Evolutionary conservation across 73 alveolate genomes (phyloP).

Genomic region (Stentor roeselii): DNA sequence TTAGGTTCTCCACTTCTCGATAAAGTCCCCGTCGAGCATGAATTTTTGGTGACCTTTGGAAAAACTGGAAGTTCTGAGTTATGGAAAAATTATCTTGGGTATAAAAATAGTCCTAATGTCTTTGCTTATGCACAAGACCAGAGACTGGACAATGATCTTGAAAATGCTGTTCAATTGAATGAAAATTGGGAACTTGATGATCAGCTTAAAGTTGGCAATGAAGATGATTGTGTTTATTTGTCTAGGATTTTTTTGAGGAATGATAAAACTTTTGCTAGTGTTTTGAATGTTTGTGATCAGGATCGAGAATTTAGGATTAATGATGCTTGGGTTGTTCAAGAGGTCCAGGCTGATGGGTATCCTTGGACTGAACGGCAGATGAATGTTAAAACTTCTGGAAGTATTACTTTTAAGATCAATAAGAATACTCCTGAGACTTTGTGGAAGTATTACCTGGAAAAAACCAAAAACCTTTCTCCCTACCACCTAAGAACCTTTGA

Average conservation of each 20-base stretch:
- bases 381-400: no score
- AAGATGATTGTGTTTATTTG: conserved; percentile 2
- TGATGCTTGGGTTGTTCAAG: no score
- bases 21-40: not conserved
- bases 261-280: not conserved
- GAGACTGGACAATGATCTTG: not conserved
- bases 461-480: no score
- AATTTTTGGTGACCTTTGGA: not conserved
- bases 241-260: not conserved
- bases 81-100: not conserved
- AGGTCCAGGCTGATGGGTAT: no score
- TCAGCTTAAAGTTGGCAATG: not conserved
- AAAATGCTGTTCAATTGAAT: not conserved
- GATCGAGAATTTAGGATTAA: no score
- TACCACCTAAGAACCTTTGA: no score
- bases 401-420: no score
- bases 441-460: no score
- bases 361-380: no score
- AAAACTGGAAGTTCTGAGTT: not conserved
- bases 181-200: no score
- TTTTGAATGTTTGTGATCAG: not conserved
- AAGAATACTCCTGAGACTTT: no score
- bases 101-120: not conserved
- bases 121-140: not conserved
- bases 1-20: not conserved